These are phyloP conservation scores for Moesziomyces antarcticus DNA, from an alignment of 1,284 basidiomycete genomes.

Conservation along the genomic window DNA sequence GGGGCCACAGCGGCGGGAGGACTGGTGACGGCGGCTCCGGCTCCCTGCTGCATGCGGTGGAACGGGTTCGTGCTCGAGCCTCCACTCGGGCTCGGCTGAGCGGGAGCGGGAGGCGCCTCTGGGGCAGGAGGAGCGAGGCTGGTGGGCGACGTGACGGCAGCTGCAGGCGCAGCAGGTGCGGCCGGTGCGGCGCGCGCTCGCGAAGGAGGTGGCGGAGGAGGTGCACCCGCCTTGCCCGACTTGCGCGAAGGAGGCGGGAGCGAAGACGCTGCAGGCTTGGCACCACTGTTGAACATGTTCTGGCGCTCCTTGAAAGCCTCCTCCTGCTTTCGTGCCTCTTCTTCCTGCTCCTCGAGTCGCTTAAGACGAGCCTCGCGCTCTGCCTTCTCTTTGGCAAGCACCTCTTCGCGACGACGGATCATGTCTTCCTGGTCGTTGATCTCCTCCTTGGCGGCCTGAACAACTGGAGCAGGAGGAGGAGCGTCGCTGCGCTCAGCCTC, in stretches of 20 bases:
- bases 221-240: slow-evolving; percentile 33
- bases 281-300: slow-evolving; percentile 44
- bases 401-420: slow-evolving; percentile 60
- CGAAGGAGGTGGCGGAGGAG: slow-evolving; percentile 45
- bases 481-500: slow-evolving; percentile 43
- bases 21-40: slow-evolving; percentile 22
- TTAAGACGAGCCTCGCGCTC: slow-evolving; percentile 57
- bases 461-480: slow-evolving; percentile 48
- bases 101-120: slow-evolving; percentile 23
- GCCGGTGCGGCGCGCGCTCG: slow-evolving; percentile 44
- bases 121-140: slow-evolving; percentile 19
- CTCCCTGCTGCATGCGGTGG: slow-evolving; percentile 58
- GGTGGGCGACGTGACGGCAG: slow-evolving; percentile 21
- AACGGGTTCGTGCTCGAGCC: slow-evolving; percentile 59
- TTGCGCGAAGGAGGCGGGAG: slow-evolving; percentile 57
- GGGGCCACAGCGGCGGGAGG: slow-evolving; percentile 26
- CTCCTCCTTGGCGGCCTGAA: slow-evolving; percentile 59
- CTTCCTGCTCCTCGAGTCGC: slow-evolving; percentile 62
- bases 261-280: slow-evolving; percentile 33
- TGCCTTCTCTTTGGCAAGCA: slow-evolving; percentile 61
- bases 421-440: slow-evolving; percentile 57
- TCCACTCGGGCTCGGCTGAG: slow-evolving; percentile 31
- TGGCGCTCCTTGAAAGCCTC: slow-evolving; percentile 62
- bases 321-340: slow-evolving; percentile 56
- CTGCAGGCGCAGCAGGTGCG: slow-evolving; percentile 40